A percentile compares a stretch with the other conserved stretches of the same genome.
phyloP scores from a whole-genome alignment of 1,284 basidiomycete species.

The Fistulina hepatica region DNA sequence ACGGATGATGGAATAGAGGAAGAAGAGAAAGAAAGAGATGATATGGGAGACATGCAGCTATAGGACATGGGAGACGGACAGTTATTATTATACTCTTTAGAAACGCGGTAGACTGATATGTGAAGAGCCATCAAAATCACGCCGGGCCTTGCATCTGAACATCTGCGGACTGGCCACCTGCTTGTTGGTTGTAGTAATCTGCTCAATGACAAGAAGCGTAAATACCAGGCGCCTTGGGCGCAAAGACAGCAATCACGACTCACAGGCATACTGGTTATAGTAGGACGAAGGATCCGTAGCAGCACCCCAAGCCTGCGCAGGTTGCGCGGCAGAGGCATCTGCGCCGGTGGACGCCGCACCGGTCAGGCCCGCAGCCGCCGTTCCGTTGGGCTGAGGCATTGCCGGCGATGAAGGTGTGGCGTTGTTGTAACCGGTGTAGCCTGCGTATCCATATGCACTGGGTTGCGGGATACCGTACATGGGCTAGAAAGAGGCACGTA shows the following conservation, averaged over 20 bases:
- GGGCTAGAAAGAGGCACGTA: slow-evolving; percentile 48
- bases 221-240: too few species aligned
- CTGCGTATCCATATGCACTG: slow-evolving; percentile 68
- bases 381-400: slow-evolving; percentile 50
- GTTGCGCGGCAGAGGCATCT: slow-evolving; percentile 41
- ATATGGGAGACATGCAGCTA: slow-evolving; percentile 17
- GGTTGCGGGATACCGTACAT: slow-evolving; percentile 84
- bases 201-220: too few species aligned
- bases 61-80: slow-evolving; percentile 16
- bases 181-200: slow-evolving; percentile 74
- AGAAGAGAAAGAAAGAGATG: slow-evolving; percentile 16
- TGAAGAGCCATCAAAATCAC: slow-evolving; percentile 33
- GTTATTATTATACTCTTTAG: slow-evolving; percentile 22
- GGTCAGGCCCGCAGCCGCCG: slow-evolving; percentile 41
- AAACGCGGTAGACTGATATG: too few species aligned
- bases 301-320: slow-evolving; percentile 62
- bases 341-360: slow-evolving; percentile 38
- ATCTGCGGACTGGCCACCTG: slow-evolving; percentile 43
- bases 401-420: slow-evolving; percentile 47
- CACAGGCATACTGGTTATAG: slow-evolving; percentile 78
- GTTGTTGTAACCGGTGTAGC: slow-evolving; percentile 60
- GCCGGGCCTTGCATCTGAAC: slow-evolving; percentile 49
- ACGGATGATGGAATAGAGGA: slow-evolving; percentile 24
- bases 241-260: too few species aligned
- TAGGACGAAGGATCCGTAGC: slow-evolving; percentile 61